These are phyloP conservation scores for Rhytidiadelphus loreus DNA, from an alignment of 225 moss, liverwort and hornwort genomes.

Conservation along the genomic window DNA sequence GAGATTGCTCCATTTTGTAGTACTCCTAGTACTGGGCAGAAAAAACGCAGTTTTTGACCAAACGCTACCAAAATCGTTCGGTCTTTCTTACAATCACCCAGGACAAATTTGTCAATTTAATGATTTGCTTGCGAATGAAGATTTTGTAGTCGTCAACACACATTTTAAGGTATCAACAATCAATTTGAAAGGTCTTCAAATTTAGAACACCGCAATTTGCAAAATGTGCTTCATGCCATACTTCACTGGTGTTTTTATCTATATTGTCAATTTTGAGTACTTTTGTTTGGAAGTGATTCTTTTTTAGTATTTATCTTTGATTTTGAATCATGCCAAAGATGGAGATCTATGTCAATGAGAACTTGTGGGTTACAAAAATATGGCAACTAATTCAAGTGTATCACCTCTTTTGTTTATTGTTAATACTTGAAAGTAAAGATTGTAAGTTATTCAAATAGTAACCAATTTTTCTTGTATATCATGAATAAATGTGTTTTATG, in stretches of 20 bases:
- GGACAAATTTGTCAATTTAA: slow-evolving; percentile 38
- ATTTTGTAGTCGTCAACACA: slow-evolving; percentile 47
- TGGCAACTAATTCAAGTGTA: slow-evolving; percentile 42
- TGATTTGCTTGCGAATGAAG: slow-evolving; percentile 36
- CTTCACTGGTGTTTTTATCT: background rate
- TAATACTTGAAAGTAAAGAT: background rate
- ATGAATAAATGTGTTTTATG: background rate
- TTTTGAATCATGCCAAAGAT: slow-evolving; percentile 36
- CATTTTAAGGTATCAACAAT: slow-evolving; percentile 46
- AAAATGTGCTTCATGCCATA: background rate
- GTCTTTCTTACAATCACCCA: too few species aligned
- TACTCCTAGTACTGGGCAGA: too few species aligned
- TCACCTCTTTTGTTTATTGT: background rate
- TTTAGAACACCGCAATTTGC: background rate
- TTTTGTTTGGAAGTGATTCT: background rate
- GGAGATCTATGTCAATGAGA: slow-evolving; percentile 48
- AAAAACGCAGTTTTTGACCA: too few species aligned
- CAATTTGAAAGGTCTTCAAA: background rate
- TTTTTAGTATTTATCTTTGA: background rate
- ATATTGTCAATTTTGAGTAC: background rate
- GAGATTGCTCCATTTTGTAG: too few species aligned
- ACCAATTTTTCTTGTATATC: background rate
- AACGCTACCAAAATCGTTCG: too few species aligned
- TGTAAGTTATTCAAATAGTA: background rate
- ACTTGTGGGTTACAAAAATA: slow-evolving; percentile 34